Evolutionary conservation across 768 basidiomycete genomes (phyloP), one percentile per base, ranked within the genome.

Genomic region (Mycena amicta): DNA sequence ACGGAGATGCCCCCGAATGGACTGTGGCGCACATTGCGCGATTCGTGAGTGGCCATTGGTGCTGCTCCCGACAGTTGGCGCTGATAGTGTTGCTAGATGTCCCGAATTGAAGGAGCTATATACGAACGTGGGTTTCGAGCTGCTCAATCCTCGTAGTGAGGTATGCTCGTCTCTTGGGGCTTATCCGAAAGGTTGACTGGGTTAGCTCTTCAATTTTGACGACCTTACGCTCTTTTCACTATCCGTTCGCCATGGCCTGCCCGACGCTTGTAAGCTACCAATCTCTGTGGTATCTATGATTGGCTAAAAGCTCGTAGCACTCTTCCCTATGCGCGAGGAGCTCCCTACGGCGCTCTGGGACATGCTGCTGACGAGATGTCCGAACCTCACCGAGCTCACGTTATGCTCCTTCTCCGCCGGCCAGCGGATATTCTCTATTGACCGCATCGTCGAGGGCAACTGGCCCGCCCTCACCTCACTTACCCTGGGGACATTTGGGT

Each of bases 331-430:
- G 1, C 70, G 70, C 15, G 79, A 80, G 62, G 52, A 62, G 4
- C 75, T 82, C 23, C 81, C 81, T 1, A 50, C 62, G 4, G 67
- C 66, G 3, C 75, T 82, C 46, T 82, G 81, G 80, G 72, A 76
- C 37, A 82, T 83, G 82, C 68, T 83, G 30, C 63, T 78, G 5
- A 61, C 72, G 18, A 77, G 74, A 28, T 80, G 78, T 61, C 79
- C 80, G 0, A 70, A 80, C 43, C 74, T 83, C n/a, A 72, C 78
- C 60, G 80, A 81, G 57, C 75, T 83, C 39, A 74, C 76, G 6
- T 74, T 83, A 25, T 80, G 80, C 64, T 78, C 77, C 53, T 82
- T 82, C 65, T 82, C 82, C 18, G 74, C 80, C 16, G 76, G 76
- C 1, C 68, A 75, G 13, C 77, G 79, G n/a, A 63, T 77, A 6